Base-by-base conservation (phyloP, 2,329 filamentous ascomycete genomes). In the Xylogone sp. region DNA sequence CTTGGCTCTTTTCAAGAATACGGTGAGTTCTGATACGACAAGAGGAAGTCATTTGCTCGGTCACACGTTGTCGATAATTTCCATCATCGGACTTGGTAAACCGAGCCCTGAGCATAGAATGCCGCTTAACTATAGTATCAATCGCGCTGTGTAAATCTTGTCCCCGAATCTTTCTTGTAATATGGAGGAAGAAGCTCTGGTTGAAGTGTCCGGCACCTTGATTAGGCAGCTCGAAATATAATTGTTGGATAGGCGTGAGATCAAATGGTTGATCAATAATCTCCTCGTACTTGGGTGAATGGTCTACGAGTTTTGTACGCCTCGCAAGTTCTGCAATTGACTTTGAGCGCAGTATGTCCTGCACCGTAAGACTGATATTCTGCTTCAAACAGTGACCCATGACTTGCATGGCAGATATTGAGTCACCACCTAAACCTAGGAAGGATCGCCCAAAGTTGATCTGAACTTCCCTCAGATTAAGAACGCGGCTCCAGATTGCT, bases 321-420 rank as follows among this genome's bases (percentile, higher is more conserved):
- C 27, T 7, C 8, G 27, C 27, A 13, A 31, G 27, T 13, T 31
- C 27, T 7, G 27, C 27, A 31, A 31, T 13, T 7, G 27, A 8
- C 27, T 31, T 31, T 31, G 27, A 7, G 7, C 8, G 7, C 27
- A 31, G 13, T 13, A 31, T 13, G 27, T 31, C 27, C 13, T 31
- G 7, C 2, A 45, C 21, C 21, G 19, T 18, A 9, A 49, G n/a
- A 24, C 12, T 43, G 16, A 50, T 21, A n/a, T 22, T 22, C 16
- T 21, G 13, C 42, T 4, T 21, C n/a, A 24, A 45, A 19, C 24
- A 43, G 12, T 21, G 77, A 72, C 2, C 68, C 62, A 78, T 74
- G 20, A 73, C 60, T 10, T 69, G 65, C 63, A 75, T 75, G 1
- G 72, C 71, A 5, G 63, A 59, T 22, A 75, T 74, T 9, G 73